Conservation (phyloP, 2,329 filamentous ascomycete species). For the Aspergillus pseudonomiae region DNA sequence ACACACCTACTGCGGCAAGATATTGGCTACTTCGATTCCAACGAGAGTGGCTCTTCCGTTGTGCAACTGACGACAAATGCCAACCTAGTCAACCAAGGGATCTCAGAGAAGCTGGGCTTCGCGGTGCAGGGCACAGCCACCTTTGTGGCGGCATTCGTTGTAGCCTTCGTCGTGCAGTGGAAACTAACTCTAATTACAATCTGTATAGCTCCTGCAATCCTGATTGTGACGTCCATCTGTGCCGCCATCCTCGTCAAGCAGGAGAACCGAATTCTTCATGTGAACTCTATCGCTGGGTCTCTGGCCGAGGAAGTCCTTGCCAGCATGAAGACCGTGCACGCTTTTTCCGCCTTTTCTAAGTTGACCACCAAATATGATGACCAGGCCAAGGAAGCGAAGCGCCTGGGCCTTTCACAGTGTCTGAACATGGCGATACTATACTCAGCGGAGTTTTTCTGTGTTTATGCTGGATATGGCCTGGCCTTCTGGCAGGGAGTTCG, state of each 20-base stretch:
- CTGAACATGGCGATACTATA: slow-evolving; percentile 9
- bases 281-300: slow-evolving; percentile 50
- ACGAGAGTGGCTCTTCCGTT: slow-evolving; percentile 1
- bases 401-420: not conserved
- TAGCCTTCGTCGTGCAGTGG: slow-evolving; percentile 47
- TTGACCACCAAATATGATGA: slow-evolving; percentile 3
- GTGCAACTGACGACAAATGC: slow-evolving; percentile 30
- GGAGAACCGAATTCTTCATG: slow-evolving; percentile 30
- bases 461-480: slow-evolving; percentile 63
- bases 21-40: slow-evolving; percentile 7
- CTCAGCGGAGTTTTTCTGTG: slow-evolving; percentile 6
- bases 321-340: slow-evolving; percentile 52
- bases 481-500: slow-evolving; percentile 48
- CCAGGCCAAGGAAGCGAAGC: not conserved
- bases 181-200: slow-evolving; percentile 51
- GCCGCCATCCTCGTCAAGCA: slow-evolving; percentile 26
- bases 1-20: slow-evolving; percentile 8
- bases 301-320: slow-evolving; percentile 54
- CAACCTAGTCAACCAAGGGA: slow-evolving; percentile 43
- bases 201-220: slow-evolving; percentile 50
- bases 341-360: slow-evolving; percentile 45
- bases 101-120: slow-evolving; percentile 43
- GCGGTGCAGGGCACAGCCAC: slow-evolving; percentile 37
- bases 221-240: slow-evolving; percentile 28
- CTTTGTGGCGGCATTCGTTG: slow-evolving; percentile 45